Conservation (phyloP, 2,329 filamentous ascomycete species). For the Xylariomycetidae sp. region DNA sequence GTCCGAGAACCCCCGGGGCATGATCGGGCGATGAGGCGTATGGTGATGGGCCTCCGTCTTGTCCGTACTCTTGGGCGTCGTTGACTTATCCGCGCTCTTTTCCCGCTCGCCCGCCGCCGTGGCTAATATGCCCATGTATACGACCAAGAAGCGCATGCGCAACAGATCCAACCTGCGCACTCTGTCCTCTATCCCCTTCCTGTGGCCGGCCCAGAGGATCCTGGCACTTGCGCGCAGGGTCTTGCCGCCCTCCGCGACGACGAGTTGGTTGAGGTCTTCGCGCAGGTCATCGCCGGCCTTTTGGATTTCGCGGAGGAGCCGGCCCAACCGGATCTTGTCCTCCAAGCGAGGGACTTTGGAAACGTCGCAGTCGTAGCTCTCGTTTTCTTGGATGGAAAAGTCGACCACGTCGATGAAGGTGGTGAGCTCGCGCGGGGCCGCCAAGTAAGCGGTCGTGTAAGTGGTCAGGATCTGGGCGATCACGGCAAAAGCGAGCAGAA, state of each 20-base stretch:
- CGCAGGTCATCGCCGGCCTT: slow-evolving; percentile 54
- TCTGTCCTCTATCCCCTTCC: slow-evolving; percentile 48
- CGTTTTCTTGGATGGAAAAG: slow-evolving; percentile 58
- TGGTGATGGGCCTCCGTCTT: slow-evolving; percentile 22
- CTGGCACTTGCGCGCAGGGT: slow-evolving; percentile 43
- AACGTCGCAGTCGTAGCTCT: slow-evolving; percentile 57
- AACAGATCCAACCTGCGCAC: slow-evolving; percentile 54
- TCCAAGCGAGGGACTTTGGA: slow-evolving; percentile 51
- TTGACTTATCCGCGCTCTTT: slow-evolving; percentile 26
- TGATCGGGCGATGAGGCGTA: slow-evolving; percentile 17
- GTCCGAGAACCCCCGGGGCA: slow-evolving; percentile 39
- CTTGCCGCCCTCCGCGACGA: slow-evolving; percentile 39
- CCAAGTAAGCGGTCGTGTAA: slow-evolving; percentile 50
- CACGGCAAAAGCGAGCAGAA: slow-evolving; percentile 49
- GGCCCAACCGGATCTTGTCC: slow-evolving; percentile 54
- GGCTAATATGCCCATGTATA: slow-evolving; percentile 56
- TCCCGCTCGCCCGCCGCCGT: slow-evolving; percentile 27
- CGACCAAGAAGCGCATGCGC: slow-evolving; percentile 58
- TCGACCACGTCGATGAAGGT: slow-evolving; percentile 56
- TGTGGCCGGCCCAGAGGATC: slow-evolving; percentile 52
- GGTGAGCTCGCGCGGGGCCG: slow-evolving; percentile 51
- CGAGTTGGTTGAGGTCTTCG: slow-evolving; percentile 49
- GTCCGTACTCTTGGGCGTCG: slow-evolving; percentile 22
- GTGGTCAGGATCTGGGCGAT: slow-evolving; percentile 44
- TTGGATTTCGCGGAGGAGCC: slow-evolving; percentile 57